Base-by-base conservation (phyloP, 140 eudicot species). In the Flaveria floridana region DNA sequence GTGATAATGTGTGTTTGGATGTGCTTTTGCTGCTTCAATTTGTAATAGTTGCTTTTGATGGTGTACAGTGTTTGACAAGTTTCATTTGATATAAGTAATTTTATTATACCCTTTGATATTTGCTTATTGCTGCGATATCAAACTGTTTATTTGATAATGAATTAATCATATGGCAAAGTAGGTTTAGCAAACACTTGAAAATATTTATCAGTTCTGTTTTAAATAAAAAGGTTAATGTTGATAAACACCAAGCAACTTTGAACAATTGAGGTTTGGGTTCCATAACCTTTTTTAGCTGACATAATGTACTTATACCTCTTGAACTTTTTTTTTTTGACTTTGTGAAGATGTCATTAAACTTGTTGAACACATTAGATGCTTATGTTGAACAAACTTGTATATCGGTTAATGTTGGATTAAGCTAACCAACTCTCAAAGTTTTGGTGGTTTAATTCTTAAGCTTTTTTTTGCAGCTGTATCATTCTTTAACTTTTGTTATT, bases 1-100 rank as follows among this genome's bases (percentile, higher is more conserved):
- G 20, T 62, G 68, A 26, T 26, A 13, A 62, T 62, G 44, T 57
- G 68, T 62, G 42, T 26, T 26, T 26, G 68, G 44, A 62, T 62
- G 68, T 26, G 68, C 68, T 11, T 62, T 57, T 30, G 37, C 37
- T 30, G 37, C 6, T 30, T 30, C 37, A 30, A 3, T 30, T 30
- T 30, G 37, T 30, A 30, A 30, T 30, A 30, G 37, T 30, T 30
- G 37, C 37, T 30, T 30, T 30, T 30, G 37, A 30, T 30, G 37
- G 37, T 30, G 37, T 30, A 3, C 37, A 30, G 37, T 30, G 37
- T 3, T 30, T 30, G 37, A 30, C 37, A 30, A 30, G 37, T 30
- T 30, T 30, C 37, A 30, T 30, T 30, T 30, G 6, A 30, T 30
- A 30, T 30, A 18, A 18, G 23, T 56, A 56, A 56, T 56, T 18